Evolutionary conservation across 768 basidiomycete species (phyloP).

Genomic region (Tulasnella sp.): DNA sequence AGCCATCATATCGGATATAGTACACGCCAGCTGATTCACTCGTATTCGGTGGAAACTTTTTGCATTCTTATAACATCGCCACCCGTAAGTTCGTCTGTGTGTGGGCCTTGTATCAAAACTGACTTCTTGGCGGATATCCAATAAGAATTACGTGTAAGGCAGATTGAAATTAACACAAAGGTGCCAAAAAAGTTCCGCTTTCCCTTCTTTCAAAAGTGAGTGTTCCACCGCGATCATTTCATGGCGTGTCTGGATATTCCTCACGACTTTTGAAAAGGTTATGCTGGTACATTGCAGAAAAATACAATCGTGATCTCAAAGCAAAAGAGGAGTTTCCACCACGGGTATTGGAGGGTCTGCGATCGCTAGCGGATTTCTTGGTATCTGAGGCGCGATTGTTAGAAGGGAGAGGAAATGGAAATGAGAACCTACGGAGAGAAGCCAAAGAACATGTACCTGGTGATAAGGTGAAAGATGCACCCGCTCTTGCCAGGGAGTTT

Average conservation of each 20-base stretch:
- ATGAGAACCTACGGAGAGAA: constrained; percentile 63
- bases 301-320: constrained; percentile 60
- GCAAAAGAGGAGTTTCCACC: constrained; percentile 37
- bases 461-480: constrained; percentile 71
- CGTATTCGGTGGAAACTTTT: constrained; percentile 94
- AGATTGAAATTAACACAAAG: constrained; percentile 84
- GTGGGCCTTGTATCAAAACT: neutral
- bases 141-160: constrained; percentile 80
- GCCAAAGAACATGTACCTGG: constrained; percentile 67
- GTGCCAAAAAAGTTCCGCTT: constrained; percentile 89
- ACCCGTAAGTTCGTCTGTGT: constrained; percentile 47
- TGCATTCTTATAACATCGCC: constrained; percentile 81
- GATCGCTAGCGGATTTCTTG: constrained; percentile 62
- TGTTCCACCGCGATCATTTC: constrained; percentile 16
- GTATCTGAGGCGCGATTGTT: constrained; percentile 60
- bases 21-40: constrained; percentile 85
- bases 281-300: constrained; percentile 84
- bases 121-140: constrained; percentile 13
- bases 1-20: constrained; percentile 29
- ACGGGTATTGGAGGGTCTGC: constrained; percentile 59
- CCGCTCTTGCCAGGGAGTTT: constrained; percentile 69
- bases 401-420: constrained; percentile 63
- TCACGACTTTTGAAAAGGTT: constrained; percentile 37
- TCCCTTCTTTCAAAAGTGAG: constrained; percentile 63
- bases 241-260: constrained; percentile 2